A percentile compares a stretch with the other conserved stretches of the same genome.
Conservation (phyloP, 2,329 filamentous ascomycete genomes). For the Bimuria novae-zelandiae region DNA sequence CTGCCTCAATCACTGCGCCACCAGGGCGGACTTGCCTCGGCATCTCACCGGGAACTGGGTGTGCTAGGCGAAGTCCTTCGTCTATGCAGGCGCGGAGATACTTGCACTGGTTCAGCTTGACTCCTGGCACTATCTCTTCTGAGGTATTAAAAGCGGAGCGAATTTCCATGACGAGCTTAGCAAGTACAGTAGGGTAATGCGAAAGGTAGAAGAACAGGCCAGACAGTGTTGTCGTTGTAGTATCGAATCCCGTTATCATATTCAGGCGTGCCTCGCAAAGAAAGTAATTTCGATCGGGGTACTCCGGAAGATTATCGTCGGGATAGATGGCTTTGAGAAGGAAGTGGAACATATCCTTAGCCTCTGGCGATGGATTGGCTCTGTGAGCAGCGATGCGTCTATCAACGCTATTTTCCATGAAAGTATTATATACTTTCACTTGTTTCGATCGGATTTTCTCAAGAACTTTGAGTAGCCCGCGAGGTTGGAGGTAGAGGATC, state of each 20-base stretch:
- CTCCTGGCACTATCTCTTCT: slow-evolving; percentile 11
- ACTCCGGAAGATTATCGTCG: slow-evolving; percentile 42
- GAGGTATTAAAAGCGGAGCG: slow-evolving; percentile 6
- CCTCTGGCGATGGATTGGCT: not conserved
- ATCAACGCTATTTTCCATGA: slow-evolving; percentile 10
- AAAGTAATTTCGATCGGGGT: no score
- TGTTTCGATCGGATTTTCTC: not conserved
- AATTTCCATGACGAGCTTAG: slow-evolving; percentile 8
- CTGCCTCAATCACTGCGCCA: slow-evolving; percentile 17
- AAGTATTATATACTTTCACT: slow-evolving; percentile 9
- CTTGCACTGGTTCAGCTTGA: slow-evolving; percentile 2
- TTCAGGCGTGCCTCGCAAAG: slow-evolving; percentile 15
- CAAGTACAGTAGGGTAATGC: slow-evolving; percentile 2
- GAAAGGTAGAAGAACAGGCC: slow-evolving; percentile 18
- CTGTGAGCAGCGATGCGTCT: not conserved
- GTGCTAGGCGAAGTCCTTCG: slow-evolving; percentile 14
- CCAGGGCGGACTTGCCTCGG: slow-evolving; percentile 12
- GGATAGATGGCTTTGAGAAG: slow-evolving; percentile 43
- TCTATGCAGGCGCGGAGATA: slow-evolving; percentile 20
- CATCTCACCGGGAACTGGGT: slow-evolving; percentile 13
- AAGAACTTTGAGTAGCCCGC: no score
- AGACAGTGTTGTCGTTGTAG: slow-evolving; percentile 3
- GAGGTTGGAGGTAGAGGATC: no score
- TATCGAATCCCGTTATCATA: slow-evolving; percentile 16
- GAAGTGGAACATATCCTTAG: slow-evolving; percentile 47